Evolutionary conservation across 2,329 filamentous ascomycete species (phyloP).

Genomic region (Furcasterigmium furcatum): DNA sequence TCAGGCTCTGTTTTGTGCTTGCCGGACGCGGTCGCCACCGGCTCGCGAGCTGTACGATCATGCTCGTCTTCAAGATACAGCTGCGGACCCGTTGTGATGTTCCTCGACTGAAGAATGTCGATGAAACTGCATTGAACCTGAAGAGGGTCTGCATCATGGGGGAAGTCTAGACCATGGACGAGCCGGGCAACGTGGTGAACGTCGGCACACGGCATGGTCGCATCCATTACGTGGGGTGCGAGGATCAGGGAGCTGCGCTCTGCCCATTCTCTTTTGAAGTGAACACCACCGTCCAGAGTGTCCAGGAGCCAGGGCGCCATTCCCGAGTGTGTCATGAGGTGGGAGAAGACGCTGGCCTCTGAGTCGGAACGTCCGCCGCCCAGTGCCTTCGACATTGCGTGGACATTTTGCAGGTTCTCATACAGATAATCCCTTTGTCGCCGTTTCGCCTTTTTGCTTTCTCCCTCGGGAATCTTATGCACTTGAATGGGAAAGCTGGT

Average conservation of each 20-base stretch:
- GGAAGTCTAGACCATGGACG: slow-evolving; percentile 5
- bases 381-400: slow-evolving; percentile 40
- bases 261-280: no score
- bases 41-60: slow-evolving; percentile 13
- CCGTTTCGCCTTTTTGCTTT: slow-evolving; percentile 11
- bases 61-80: slow-evolving; percentile 10
- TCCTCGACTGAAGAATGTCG: slow-evolving; percentile 13
- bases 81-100: slow-evolving; percentile 2
- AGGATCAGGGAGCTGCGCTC: slow-evolving; percentile 15
- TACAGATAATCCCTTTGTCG: slow-evolving; percentile 31
- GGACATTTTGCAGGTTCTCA: slow-evolving; percentile 45
- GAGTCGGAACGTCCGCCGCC: background rate
- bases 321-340: background rate
- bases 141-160: slow-evolving; percentile 8
- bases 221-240: slow-evolving; percentile 11
- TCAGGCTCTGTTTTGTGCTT: slow-evolving; percentile 10
- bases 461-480: slow-evolving; percentile 3
- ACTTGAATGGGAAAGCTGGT: slow-evolving; percentile 21
- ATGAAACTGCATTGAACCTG: no score
- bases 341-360: background rate
- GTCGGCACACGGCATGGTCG: slow-evolving; percentile 33
- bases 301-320: background rate
- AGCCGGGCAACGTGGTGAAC: slow-evolving; percentile 32
- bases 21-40: background rate
- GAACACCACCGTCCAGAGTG: background rate